These are phyloP conservation scores for Calycina herbarum DNA, from an alignment of 2,329 filamentous ascomycete genomes.

Conservation along the genomic window DNA sequence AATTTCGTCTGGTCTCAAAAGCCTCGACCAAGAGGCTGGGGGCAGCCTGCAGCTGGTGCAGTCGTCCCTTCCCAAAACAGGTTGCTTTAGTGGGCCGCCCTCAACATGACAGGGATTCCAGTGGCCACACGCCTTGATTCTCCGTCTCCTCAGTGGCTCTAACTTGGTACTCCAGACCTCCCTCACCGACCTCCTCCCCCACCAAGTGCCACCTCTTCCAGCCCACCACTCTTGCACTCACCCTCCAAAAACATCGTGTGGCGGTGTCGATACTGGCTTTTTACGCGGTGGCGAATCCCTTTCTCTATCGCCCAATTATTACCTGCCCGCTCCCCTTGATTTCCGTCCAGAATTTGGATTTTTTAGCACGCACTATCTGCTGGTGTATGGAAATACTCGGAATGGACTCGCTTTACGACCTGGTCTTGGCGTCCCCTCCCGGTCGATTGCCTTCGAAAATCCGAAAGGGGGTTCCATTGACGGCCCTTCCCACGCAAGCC, in stretches of 20 bases:
- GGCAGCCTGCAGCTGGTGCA: not conserved
- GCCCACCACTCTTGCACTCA: too few species aligned
- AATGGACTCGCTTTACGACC: not conserved
- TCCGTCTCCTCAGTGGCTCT: not conserved
- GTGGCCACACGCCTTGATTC: not conserved
- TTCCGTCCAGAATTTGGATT: not conserved
- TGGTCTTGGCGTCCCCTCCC: not conserved
- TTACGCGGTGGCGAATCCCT: slow-evolving; percentile 23
- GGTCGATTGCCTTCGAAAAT: not conserved
- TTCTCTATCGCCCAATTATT: slow-evolving; percentile 23
- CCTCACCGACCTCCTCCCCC: not conserved
- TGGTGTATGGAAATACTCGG: too few species aligned
- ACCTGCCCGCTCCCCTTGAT: not conserved
- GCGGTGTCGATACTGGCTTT: not conserved
- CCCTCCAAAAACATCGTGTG: not conserved
- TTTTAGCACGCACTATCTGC: not conserved
- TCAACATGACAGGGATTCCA: not conserved
- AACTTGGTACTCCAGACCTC: not conserved
- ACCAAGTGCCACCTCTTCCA: not conserved
- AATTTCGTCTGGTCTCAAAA: slow-evolving; percentile 25
- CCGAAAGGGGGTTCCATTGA: not conserved
- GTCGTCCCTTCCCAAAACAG: not conserved
- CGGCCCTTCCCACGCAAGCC: not conserved
- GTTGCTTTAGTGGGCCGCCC: not conserved
- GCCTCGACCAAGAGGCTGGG: slow-evolving; percentile 12